Evolutionary conservation across 148 eudicot genomes (phyloP), one percentile per base, ranked within the genome.

Genomic region (Vaccinium macrocarpon): DNA sequence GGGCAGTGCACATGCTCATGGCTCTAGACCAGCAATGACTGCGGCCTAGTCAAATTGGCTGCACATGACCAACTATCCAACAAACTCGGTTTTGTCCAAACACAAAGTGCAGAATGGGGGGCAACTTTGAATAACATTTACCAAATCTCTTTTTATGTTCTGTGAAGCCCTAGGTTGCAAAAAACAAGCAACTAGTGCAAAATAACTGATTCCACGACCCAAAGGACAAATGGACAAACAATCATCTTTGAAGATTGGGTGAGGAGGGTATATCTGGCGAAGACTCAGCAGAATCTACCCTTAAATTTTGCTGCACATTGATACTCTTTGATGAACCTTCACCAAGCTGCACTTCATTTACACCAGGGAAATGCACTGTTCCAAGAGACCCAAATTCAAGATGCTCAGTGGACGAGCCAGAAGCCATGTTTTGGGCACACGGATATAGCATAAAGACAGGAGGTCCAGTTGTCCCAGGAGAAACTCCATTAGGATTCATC

Each of bases 301-400:
- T 64, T 29, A 71, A 80, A 76, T 78, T 25, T 11, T 32, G 76
- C 72, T 76, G 53, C 66, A 68, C 57, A 1, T 72, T 48, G 48
- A 51, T 59, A 8, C 49, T 50, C 72, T 50, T 56, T 8, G 38
- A 81, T 32, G 75, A 82, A 78, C 74, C 68, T 78, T 76, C 85
- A 66, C 76, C 78, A 52, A 55, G 81, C 78, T 84, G 85, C 53
- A 70, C 29, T 25, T 79, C 86, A 76, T 83, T 82, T 23, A 51
- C 46, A 18, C 85, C 87, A 29, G 76, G 66, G 61, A 89, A 86
- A 68, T 66, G 84, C 79, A 86, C 86, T 56, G 89, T 84, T 80
- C 89, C 90, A 76, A 88, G 85, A 86, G 91, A 83, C 51, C 89
- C 89, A 85, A 91, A 91, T 56, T 88, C 85, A 51, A 89, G 83